Base-by-base conservation (phyloP, 2,329 filamentous ascomycete species). In the Chrysoporthe puriensis region DNA sequence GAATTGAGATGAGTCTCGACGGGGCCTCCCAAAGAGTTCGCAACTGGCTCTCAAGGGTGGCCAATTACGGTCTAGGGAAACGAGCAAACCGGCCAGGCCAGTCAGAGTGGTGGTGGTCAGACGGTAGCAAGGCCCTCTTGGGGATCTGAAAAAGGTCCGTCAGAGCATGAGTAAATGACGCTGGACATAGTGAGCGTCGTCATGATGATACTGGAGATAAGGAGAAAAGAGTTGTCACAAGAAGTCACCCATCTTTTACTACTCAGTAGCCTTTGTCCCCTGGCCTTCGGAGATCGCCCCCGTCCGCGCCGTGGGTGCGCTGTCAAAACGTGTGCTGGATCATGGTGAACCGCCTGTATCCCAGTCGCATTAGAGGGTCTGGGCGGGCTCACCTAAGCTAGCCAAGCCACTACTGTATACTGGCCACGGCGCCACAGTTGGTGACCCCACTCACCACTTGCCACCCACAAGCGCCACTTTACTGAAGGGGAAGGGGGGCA, bases 211-310 rank as follows among this genome's bases (percentile, higher is more conserved):
- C 21, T 32, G 14, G 21, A 32, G 50, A 54, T 54, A 54, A 54
- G 50, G 26, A 34, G 32, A 6, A 8, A 34, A 26, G 21, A 11
- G 42, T 43, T 21, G 36, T 32, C 14, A 26, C n/a, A 43, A 60
- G 57, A 7, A 26, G 13, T 60, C 16, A 16, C 11, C 57, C 36
- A 21, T 43, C 40, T 46, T 64, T 59, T 46, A 48, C 42, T 52
- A 21, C 56, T 14, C 48, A 26, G 26, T 50, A 46, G 42, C 6
- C 36, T 43, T 43, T 60, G 36, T 60, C 40, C 57, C 40, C 40
- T 60, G 40, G n/a, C 21, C n/a, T 44, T 21, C 57, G 57, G 57
- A 60, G 57, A 60, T 60, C 57, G 57, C 36, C 40, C 40, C 42
- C 36, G 40, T 42, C 57, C 57, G 57, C 21, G 16, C n/a, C 36